phyloP scores from a whole-genome alignment of 2,329 filamentous ascomycete species.

The Ophiostoma sp. region DNA sequence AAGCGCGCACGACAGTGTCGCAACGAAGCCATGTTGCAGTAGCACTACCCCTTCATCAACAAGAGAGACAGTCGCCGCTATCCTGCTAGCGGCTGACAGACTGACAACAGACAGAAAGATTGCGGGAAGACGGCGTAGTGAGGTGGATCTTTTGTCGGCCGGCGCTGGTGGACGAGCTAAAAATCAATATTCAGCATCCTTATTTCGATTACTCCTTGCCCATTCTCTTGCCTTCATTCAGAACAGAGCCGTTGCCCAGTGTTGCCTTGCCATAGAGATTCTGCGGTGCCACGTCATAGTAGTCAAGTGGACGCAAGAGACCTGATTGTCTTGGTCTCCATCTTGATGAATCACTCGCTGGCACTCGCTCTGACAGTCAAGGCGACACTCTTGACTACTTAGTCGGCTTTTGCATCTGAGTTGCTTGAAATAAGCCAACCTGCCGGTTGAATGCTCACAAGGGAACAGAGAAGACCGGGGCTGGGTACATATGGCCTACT shows the following conservation, averaged over 20 bases:
- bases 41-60: slow-evolving; percentile 1
- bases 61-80: background rate
- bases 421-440: no score
- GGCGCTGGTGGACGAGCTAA: background rate
- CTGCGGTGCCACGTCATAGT: background rate
- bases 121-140: background rate
- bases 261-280: background rate
- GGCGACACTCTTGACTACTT: no score
- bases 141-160: background rate
- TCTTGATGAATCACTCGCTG: no score
- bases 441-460: background rate
- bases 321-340: no score
- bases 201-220: background rate
- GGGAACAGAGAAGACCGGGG: no score
- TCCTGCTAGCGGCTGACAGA: background rate
- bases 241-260: no score
- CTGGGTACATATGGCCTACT: background rate
- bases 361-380: no score
- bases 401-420: background rate
- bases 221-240: background rate
- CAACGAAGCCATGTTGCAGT: slow-evolving; percentile 1
- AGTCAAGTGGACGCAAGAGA: background rate
- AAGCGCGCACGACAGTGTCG: background rate
- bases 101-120: background rate
- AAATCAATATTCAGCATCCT: slow-evolving; percentile 6